Conservation (phyloP, 2,329 filamentous ascomycete genomes). For the Sphaerostilbella broomeana region DNA sequence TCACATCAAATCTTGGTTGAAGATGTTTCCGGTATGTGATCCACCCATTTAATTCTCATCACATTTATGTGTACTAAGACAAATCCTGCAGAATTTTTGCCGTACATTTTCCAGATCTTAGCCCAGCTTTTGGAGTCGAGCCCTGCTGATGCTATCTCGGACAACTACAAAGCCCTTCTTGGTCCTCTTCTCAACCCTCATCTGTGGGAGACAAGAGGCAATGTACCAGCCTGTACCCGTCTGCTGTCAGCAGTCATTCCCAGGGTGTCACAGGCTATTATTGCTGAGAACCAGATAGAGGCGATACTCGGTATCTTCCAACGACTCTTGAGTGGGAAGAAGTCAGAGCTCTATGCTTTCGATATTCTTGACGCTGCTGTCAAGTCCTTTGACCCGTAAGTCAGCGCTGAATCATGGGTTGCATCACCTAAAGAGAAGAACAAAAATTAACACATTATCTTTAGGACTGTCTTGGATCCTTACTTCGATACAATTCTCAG, state of each 20-base stretch:
- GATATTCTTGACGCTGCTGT: constrained; percentile 82
- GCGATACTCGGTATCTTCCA: constrained; percentile 94
- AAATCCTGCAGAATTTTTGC: constrained; percentile 67
- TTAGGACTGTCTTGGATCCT: constrained; percentile 57
- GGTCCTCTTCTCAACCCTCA: constrained; percentile 70
- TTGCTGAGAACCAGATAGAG: constrained; percentile 74
- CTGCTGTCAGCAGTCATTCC: constrained; percentile 79
- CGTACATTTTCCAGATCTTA: constrained; percentile 93
- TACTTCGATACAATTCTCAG: constrained; percentile 77
- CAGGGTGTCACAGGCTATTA: constrained; percentile 64
- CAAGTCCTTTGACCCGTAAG: constrained; percentile 64
- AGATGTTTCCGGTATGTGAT: constrained; percentile 64
- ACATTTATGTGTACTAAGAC: constrained; percentile 15
- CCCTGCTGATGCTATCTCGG: constrained; percentile 68
- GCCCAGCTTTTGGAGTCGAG: constrained; percentile 85
- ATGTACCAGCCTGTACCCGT: constrained; percentile 83
- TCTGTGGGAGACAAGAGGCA: constrained; percentile 88
- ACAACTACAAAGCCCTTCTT: constrained; percentile 74
- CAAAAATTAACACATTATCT: constrained; percentile 1
- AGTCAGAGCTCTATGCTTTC: constrained; percentile 79
- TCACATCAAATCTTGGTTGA: constrained; percentile 75
- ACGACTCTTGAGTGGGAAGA: constrained; percentile 73
- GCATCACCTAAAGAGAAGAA: constrained; percentile 18
- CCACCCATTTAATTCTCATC: not conserved
- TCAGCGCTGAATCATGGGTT: not conserved